These are phyloP conservation scores for Terana coerulea DNA, from an alignment of 768 basidiomycete species.

Conservation along the genomic window DNA sequence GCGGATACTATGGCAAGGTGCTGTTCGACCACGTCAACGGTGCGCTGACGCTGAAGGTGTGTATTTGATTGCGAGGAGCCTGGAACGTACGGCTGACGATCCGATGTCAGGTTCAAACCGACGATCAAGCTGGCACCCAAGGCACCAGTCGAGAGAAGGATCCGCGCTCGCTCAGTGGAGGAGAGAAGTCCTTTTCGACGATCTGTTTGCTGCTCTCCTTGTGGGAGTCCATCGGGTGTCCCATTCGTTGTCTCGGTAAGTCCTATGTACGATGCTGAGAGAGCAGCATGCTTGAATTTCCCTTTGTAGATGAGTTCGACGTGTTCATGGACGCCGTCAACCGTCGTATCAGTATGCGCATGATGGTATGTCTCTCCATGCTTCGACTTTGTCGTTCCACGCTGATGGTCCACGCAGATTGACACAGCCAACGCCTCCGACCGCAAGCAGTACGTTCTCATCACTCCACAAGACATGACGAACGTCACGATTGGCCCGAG, in stretches of 20 bases:
- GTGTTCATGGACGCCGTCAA: conserved; percentile 97
- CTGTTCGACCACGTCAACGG: conserved; percentile 72
- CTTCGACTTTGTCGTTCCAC: conserved; percentile 1
- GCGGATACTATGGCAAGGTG: conserved; percentile 89
- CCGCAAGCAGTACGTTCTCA: conserved; percentile 90
- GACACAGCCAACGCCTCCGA: conserved; percentile 85
- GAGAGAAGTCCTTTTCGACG: conserved; percentile 96
- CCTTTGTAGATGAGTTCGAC: conserved; percentile 82
- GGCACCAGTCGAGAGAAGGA: conserved; percentile 63
- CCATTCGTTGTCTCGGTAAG: conserved; percentile 85
- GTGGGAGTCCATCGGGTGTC: conserved; percentile 95
- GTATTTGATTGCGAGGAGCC: no score
- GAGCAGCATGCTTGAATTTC: conserved; percentile 2
- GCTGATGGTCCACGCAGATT: conserved; percentile 45
- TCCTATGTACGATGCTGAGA: neutral
- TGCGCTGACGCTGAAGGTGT: conserved; percentile 63
- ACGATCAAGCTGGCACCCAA: conserved; percentile 68
- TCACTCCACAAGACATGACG: conserved; percentile 93
- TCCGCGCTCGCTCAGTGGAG: conserved; percentile 83
- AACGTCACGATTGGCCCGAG: conserved; percentile 63
- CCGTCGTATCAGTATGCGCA: conserved; percentile 89
- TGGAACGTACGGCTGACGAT: neutral
- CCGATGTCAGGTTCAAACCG: conserved; percentile 67
- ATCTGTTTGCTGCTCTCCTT: conserved; percentile 91
- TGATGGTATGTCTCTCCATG: conserved; percentile 62